Base-by-base conservation (phyloP, 768 basidiomycete species). In the Hysterangium stoloniferum region DNA sequence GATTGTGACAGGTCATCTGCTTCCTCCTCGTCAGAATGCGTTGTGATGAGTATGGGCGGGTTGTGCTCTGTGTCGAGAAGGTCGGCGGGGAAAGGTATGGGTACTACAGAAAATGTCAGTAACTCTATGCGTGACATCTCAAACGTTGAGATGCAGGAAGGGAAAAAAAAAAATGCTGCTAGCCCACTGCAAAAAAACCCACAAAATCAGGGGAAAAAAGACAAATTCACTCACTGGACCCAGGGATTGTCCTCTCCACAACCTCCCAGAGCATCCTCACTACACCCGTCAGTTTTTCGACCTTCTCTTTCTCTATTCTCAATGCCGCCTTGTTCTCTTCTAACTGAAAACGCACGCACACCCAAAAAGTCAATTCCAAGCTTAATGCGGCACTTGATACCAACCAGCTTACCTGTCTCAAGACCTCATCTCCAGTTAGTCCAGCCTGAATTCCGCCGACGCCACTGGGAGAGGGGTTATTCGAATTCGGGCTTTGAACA, bases 181-280 rank as follows among this genome's bases (percentile, higher is more conserved):
- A 51, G 4, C 9, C 17, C 20, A 19, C 31, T 19, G 29, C 33
- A 20, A 24, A 19, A 13, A 27, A 31, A 53, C 32, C n/a, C n/a
- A n/a, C n/a, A 35, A 33, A 50, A 28, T 33, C 41, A 34, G 37
- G 24, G 19, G 20, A n/a, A 24, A 13, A 48, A 8, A 29, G 35
- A 34, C 17, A 34, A 9, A 38, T n/a, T n/a, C 11, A 73, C 78
- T 55, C 53, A 81, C 80, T 60, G 54, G 66, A 69, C 4, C 75
- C 78, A 11, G 77, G 76, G 50, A 76, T 74, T n/a, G 71, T 69
- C 56, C 76, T 77, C 34, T 71, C 71, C 24, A 84, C 71, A 8
- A 75, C 68, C 7, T 87, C 83, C 72, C 81, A 84, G 52, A 88
- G 63, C 8, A 72, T 65, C 48, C 77, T 76, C 25, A 86, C 73